These are phyloP conservation scores for Saksenaea vasiformis DNA, from an alignment of 371 early-diverging fungal genomes.

Conservation along the genomic window DNA sequence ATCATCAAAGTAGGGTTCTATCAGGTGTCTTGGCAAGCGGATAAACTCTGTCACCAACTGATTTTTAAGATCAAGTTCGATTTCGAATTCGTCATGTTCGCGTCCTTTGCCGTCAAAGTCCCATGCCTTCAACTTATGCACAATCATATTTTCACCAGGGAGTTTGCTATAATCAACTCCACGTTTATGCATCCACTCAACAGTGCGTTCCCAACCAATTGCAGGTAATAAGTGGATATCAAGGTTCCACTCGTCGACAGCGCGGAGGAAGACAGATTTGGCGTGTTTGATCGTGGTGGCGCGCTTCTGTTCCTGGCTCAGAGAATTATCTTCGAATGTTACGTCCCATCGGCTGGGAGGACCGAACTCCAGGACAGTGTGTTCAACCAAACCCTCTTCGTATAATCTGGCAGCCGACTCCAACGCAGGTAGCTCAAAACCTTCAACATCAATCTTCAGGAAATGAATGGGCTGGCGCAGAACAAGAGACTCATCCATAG, in stretches of 20 bases:
- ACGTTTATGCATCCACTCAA: conserved; percentile 36
- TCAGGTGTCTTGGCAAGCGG: conserved; percentile 27
- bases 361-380: conserved; percentile 48
- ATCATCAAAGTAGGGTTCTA: conserved; percentile 38
- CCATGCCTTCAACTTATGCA: conserved; percentile 40
- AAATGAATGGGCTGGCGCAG: conserved; percentile 48
- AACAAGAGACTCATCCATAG: conserved; percentile 21
- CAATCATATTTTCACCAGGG: conserved; percentile 27
- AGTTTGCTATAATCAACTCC: conserved; percentile 28
- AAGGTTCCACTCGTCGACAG: conserved; percentile 33
- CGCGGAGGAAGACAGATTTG: conserved; percentile 14
- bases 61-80: conserved; percentile 32
- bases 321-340: conserved; percentile 22
- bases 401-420: conserved; percentile 38
- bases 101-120: conserved; percentile 42
- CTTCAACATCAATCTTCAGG: conserved; percentile 53
- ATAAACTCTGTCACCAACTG: conserved; percentile 43
- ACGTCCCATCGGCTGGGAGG: conserved; percentile 50
- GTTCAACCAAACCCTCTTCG: conserved; percentile 40
- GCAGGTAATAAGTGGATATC: conserved; percentile 47
- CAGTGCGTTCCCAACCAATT: conserved; percentile 40
- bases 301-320: conserved; percentile 20
- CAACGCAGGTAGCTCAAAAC: conserved; percentile 46
- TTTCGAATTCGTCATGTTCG: conserved; percentile 48
- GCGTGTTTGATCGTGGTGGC: conserved; percentile 18